Evolutionary conservation across 345 rosid genomes (phyloP).

Genomic region (Balakata baccata): DNA sequence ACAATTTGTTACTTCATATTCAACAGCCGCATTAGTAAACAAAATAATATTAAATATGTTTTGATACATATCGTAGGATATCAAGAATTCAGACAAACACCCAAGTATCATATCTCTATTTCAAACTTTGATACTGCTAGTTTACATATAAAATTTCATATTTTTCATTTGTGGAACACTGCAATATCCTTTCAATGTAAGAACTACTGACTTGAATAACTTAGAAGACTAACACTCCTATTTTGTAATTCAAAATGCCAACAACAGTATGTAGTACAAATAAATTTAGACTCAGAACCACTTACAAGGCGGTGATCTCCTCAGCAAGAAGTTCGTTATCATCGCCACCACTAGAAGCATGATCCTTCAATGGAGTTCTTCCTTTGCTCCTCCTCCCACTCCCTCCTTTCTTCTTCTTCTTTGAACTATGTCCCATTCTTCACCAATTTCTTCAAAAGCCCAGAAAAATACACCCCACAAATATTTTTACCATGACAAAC

Average conservation of each 20-base stretch:
- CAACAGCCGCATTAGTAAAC: no score
- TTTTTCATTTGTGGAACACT: no score
- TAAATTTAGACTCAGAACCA: background rate
- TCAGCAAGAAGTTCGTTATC: slow-evolving; percentile 82
- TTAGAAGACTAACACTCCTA: background rate
- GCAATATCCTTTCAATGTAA: background rate
- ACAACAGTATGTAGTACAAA: background rate
- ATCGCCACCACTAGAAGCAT: slow-evolving; percentile 43
- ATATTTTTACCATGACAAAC: no score
- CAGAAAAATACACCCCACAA: background rate
- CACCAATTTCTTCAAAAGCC: slow-evolving; percentile 6
- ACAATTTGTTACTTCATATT: background rate
- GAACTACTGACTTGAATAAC: background rate
- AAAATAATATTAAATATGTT: background rate
- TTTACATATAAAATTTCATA: no score
- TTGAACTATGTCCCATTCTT: slow-evolving; percentile 61
- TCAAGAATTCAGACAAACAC: background rate
- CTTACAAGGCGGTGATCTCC: slow-evolving; percentile 95
- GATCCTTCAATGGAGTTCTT: slow-evolving; percentile 61
- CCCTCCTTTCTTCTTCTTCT: slow-evolving; percentile 69
- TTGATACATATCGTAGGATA: background rate
- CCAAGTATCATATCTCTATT: no score
- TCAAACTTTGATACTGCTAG: no score
- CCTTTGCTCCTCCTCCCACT: slow-evolving; percentile 62
- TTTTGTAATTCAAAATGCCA: background rate